Evolutionary conservation across 176 grass and related monocot species (phyloP).

Genomic region (Zoysia japonica): DNA sequence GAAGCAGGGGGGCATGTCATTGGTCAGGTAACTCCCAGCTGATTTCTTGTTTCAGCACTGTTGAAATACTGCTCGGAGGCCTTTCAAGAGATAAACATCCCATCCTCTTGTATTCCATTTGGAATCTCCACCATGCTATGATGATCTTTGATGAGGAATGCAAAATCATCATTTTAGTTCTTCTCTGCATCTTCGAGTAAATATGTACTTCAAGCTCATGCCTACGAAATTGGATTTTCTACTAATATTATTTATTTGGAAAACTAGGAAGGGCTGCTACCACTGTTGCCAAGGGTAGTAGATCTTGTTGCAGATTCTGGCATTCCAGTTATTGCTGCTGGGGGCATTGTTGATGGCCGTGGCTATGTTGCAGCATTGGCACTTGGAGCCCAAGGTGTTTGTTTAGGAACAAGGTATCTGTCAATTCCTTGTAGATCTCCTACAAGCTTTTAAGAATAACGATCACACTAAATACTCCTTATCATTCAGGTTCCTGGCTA

Average conservation of each 20-base stretch:
- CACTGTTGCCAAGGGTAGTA: slow-evolving; percentile 72
- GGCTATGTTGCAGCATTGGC: slow-evolving; percentile 79
- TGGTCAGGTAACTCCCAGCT: slow-evolving; percentile 59
- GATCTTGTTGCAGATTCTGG: slow-evolving; percentile 66
- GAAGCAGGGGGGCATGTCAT: slow-evolving; percentile 93
- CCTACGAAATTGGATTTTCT: slow-evolving; percentile 11
- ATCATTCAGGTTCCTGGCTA: slow-evolving; percentile 68
- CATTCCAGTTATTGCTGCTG: slow-evolving; percentile 65
- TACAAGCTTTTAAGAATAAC: not conserved
- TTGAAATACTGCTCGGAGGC: not conserved
- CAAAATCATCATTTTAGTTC: slow-evolving; percentile 1
- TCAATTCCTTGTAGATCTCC: slow-evolving; percentile 1
- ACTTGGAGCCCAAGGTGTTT: slow-evolving; percentile 80
- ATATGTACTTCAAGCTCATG: not conserved
- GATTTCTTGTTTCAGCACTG: slow-evolving; percentile 19
- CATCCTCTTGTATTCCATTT: not conserved
- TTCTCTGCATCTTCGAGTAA: not conserved
- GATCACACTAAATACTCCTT: slow-evolving; percentile 16
- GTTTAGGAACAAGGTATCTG: slow-evolving; percentile 83
- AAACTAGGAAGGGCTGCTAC: slow-evolving; percentile 69
- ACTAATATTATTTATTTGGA: slow-evolving; percentile 24
- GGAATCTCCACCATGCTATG: slow-evolving; percentile 12
- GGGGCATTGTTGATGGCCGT: slow-evolving; percentile 85
- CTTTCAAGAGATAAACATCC: slow-evolving; percentile 3
- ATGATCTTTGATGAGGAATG: not conserved